These are phyloP conservation scores for Fusarium pseudonygamai DNA, from an alignment of 2,329 filamentous ascomycete species.

Conservation along the genomic window DNA sequence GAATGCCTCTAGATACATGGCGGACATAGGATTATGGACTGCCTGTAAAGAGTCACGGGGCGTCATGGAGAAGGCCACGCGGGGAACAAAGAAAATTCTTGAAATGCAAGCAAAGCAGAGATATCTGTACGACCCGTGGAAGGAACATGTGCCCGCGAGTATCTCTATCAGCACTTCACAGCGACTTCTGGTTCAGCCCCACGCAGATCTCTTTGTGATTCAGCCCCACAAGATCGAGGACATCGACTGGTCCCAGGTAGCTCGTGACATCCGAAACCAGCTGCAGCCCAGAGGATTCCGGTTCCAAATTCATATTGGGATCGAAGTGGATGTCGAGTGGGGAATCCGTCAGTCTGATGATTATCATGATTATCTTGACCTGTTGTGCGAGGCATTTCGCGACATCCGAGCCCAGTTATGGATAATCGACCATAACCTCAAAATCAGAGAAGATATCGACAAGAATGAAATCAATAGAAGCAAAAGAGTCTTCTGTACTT, in stretches of 20 bases:
- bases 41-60: background rate
- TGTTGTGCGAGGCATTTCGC: background rate
- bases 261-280: background rate
- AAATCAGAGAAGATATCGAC: background rate
- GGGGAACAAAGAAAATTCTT: accelerated
- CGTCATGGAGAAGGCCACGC: background rate
- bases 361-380: too few relatives aligned
- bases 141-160: background rate
- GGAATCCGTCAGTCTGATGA: accelerated
- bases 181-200: background rate
- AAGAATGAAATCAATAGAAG: too few relatives aligned
- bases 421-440: background rate
- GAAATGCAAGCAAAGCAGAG: too few relatives aligned
- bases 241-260: background rate
- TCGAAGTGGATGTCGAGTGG: background rate
- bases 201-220: background rate
- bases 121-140: background rate
- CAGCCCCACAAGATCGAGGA: background rate
- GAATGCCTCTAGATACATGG: background rate
- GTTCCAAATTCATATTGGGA: background rate
- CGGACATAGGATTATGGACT: background rate
- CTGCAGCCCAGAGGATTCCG: accelerated
- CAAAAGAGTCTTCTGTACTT: background rate
- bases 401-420: background rate
- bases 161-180: too few relatives aligned